Evolutionary conservation across 2,329 filamentous ascomycete genomes (phyloP), one percentile per base, ranked within the genome.

Genomic region (Neoascochyta sp.): DNA sequence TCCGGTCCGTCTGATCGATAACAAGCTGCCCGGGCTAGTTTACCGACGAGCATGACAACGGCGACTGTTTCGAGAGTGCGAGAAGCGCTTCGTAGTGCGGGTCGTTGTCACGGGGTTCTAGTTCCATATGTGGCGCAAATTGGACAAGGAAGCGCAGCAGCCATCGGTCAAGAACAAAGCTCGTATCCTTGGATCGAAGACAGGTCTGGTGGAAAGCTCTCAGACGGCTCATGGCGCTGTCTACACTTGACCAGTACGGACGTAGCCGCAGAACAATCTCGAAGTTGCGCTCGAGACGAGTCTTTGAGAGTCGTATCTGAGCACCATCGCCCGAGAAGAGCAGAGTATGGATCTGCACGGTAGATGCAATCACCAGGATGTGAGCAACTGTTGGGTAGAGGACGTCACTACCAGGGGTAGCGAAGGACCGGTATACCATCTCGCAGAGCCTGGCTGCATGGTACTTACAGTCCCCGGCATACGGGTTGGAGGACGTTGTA

Each of bases 121-220:
- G 43, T 31, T 51, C 47, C 43, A 51, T 47, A 15, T 51, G 47
- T 30, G 47, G 47, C 4, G 47, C 45, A 28, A 51, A 51, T 14
- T 51, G 47, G 9, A 51, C 45, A 12, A 51, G 34, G 33, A 51
- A 51, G 22, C 47, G 45, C 25, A 51, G 18, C 21, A 51, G 26
- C 47, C 47, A 51, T 24, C 47, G 36, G 28, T 51, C 47, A 16
- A 51, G 29, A 26, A 51, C 45, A 16, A 51, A 51, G 28, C 47
- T 51, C 1, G 47, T 51, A n/a, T 51, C 47, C 26, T 47, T 51
- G 20, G 45, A 45, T 39, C 45, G 36, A 7, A 51, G 34, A 28
- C 47, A 51, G 14, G 45, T 51, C 21, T 51, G 47, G 30, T 51
- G 47, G 19, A 51, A 51, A 16, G 47, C 47, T 23, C 45, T 40